Evolutionary conservation across 805 yeast genomes (phyloP).

Genomic region (Candida insectalens): DNA sequence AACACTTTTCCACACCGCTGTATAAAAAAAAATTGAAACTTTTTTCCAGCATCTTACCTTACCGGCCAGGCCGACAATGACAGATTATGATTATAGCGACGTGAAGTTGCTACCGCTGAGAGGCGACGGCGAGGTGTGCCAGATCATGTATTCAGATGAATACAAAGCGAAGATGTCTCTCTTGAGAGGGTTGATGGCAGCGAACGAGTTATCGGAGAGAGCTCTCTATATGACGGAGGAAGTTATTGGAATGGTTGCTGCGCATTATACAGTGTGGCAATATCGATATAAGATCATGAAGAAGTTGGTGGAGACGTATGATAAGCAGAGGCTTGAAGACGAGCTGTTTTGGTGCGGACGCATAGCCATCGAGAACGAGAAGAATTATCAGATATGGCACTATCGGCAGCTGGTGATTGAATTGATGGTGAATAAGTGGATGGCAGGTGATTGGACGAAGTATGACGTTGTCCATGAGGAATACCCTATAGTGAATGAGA

Average conservation of each 20-base stretch:
- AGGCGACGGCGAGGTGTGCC: slow-evolving; percentile 30
- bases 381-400: slow-evolving; percentile 97
- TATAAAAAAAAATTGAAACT: no score
- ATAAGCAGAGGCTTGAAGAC: slow-evolving; percentile 18
- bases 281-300: slow-evolving; percentile 48
- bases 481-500: slow-evolving; percentile 49
- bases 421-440: slow-evolving; percentile 7
- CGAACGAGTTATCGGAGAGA: slow-evolving; percentile 57
- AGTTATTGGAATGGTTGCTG: slow-evolving; percentile 65
- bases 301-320: slow-evolving; percentile 21
- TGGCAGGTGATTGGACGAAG: slow-evolving; percentile 6
- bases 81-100: slow-evolving; percentile 8
- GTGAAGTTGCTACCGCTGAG: slow-evolving; percentile 8
- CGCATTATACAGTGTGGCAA: slow-evolving; percentile 89
- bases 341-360: slow-evolving; percentile 78
- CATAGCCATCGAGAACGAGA: slow-evolving; percentile 66
- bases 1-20: no score
- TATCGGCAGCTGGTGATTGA: slow-evolving; percentile 65
- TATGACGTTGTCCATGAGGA: slow-evolving; percentile 42
- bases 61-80: no score
- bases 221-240: slow-evolving; percentile 57
- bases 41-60: no score
- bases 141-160: slow-evolving; percentile 63
- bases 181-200: slow-evolving; percentile 47
- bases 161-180: slow-evolving; percentile 54